Evolutionary conservation across 208 protist genomes (phyloP), one percentile per base, ranked within the genome.

Genomic region (Acanthamoeba royreba): DNA sequence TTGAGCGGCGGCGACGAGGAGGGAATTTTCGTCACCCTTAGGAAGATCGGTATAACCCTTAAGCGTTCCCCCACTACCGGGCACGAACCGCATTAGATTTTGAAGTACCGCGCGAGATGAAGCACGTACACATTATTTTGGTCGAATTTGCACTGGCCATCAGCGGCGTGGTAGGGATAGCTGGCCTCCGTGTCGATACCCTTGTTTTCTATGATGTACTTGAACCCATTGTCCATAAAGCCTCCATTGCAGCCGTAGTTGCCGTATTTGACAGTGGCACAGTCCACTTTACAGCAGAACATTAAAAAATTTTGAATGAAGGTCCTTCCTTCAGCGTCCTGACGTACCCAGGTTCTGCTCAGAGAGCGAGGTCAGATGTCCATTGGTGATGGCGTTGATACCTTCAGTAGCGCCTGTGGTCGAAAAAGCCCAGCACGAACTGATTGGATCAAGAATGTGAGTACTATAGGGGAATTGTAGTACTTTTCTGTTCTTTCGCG

Each of bases 361-460:
- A 7, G 86, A 95, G 46, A 58, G 96, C 42, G 28, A 47, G 25
- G 45, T 43, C n/a, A 74, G 46, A 42, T 2, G 0, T 7, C 46
- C 28, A n/a, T 74, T 88, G 49, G 40, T 40, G 58, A 96, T 86
- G 45, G 90, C 90, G 94, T 95, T 97, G 85, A 95, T 93, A 9
- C 98, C 96, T 94, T 99, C 98, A 53, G 99, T 97, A 86, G 98
- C 96, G 79, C 98, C 98, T 53, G 98, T 98, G 33, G 99, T 96
- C 22, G 97, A 98, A 97, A 99, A 99, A 55, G 98, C 94, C 98
- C 98, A 99, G 96, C 98, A 99, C 25, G 97, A 99, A 92, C 99
- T 77, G n/a, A 17, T 3, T 15, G 53, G 53, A 61, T 25, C 19
- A n/a, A 72, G 19, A 61, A 61, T 61, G 53, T 11, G 28, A 0